phyloP scores from a whole-genome alignment of 495 filamentous ascomycete genomes.

The Aspergillus steynii region DNA sequence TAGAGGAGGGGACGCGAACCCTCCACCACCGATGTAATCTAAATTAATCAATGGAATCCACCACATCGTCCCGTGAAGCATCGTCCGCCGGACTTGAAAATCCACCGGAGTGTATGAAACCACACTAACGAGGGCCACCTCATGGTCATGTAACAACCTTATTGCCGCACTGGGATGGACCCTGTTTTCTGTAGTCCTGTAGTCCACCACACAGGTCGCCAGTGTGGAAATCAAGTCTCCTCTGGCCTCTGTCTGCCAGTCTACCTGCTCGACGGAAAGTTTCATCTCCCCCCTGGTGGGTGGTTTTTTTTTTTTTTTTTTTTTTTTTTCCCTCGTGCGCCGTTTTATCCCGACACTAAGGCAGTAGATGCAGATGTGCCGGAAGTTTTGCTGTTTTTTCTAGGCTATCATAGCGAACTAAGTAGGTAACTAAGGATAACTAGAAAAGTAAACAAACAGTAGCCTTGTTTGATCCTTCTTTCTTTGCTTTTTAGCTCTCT shows the following conservation, averaged over 20 bases:
- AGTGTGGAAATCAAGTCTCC: no score
- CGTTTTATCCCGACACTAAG: conserved; percentile 8
- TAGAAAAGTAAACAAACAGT: not conserved
- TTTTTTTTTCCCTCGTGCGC: conserved; percentile 9
- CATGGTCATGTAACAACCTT: conserved; percentile 21
- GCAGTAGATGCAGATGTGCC: not conserved
- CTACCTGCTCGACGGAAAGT: conserved; percentile 5
- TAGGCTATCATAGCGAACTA: not conserved
- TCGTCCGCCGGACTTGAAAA: not conserved
- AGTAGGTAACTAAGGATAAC: not conserved
- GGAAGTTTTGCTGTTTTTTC: not conserved
- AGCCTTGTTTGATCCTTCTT: not conserved
- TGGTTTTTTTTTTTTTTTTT: not conserved
- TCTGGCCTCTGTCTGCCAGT: no score
- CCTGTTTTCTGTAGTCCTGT: not conserved
- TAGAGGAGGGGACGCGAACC: no score
- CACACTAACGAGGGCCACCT: conserved; percentile 11
- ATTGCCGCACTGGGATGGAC: conserved; percentile 11
- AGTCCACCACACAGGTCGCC: no score
- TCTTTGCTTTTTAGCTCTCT: not conserved
- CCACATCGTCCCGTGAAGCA: no score
- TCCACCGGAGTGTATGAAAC: conserved; percentile 14
- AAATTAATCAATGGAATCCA: no score
- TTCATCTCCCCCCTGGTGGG: conserved; percentile 1
- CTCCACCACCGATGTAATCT: no score